Evolutionary conservation across 768 basidiomycete species (phyloP).

Genomic region (Amanita thiersii): DNA sequence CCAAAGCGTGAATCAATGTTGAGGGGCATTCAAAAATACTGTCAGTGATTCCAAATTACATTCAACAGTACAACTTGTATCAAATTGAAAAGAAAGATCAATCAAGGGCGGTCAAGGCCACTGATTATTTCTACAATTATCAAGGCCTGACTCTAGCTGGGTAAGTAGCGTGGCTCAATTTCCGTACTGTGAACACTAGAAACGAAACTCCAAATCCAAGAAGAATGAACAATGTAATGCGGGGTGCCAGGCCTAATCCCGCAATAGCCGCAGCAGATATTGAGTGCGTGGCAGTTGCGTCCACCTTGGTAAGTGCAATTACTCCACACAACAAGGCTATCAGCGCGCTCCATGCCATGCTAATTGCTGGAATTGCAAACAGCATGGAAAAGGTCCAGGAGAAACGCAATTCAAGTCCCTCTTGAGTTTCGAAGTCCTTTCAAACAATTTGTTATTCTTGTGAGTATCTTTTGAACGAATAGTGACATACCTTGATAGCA

Average conservation of each 20-base stretch:
- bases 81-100: neutral
- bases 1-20: too few relatives aligned
- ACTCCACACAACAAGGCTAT: neutral
- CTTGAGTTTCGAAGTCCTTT: neutral
- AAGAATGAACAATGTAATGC: neutral
- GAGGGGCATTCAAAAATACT: too few relatives aligned
- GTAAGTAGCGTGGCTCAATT: neutral
- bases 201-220: neutral
- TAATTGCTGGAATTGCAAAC: neutral
- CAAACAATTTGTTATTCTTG: neutral
- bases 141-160: neutral
- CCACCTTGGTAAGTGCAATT: neutral
- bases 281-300: neutral
- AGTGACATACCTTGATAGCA: neutral
- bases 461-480: neutral
- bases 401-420: neutral
- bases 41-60: neutral
- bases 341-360: neutral
- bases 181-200: neutral
- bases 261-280: neutral
- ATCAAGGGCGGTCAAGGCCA: neutral
- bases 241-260: neutral
- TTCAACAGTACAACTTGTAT: too few relatives aligned
- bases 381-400: neutral
- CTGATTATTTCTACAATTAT: neutral